These are phyloP conservation scores for Parascedosporium putredinis DNA, from an alignment of 2,329 filamentous ascomycete genomes.

Conservation along the genomic window DNA sequence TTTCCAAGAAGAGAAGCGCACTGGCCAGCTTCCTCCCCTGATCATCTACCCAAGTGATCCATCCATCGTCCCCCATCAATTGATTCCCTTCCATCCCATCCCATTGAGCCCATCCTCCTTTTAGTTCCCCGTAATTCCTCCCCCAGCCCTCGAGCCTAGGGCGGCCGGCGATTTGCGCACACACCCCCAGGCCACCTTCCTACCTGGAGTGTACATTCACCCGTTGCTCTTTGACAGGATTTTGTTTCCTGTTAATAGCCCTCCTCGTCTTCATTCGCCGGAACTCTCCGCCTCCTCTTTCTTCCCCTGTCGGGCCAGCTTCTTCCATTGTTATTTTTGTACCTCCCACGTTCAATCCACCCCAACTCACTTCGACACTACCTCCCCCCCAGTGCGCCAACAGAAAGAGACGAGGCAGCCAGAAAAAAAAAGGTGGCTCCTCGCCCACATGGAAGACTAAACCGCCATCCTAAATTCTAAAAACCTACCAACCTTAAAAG, in stretches of 20 bases:
- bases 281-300: neutral
- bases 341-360: neutral
- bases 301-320: neutral
- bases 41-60: too few species aligned
- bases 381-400: neutral
- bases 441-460: neutral
- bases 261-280: neutral
- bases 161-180: neutral
- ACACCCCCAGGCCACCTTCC: neutral
- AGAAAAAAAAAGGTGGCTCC: neutral
- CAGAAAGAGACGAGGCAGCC: too few species aligned
- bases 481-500: neutral
- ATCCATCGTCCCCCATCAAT: neutral
- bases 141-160: neutral
- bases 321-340: slow-evolving; percentile 7
- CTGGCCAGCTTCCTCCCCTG: too few species aligned
- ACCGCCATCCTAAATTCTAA: neutral
- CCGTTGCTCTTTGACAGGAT: neutral
- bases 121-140: neutral
- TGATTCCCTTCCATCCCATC: neutral
- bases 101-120: neutral
- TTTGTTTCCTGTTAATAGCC: neutral
- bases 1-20: neutral
- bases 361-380: neutral
- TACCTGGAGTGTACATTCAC: neutral